phyloP scores from a whole-genome alignment of 2,329 filamentous ascomycete genomes.

The Atkinsonella texensis region DNA sequence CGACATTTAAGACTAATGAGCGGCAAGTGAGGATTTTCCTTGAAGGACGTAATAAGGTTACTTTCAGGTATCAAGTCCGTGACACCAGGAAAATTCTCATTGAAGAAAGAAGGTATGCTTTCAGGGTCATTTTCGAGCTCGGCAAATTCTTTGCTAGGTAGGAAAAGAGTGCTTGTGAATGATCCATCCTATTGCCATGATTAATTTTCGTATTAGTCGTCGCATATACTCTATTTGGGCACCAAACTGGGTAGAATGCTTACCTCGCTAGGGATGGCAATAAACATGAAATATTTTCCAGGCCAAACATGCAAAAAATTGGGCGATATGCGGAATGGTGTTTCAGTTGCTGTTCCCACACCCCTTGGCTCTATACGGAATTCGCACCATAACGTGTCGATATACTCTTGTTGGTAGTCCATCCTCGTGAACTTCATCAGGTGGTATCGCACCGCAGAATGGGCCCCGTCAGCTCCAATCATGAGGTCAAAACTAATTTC shows the following conservation, averaged over 20 bases:
- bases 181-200: slow-evolving; percentile 55
- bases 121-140: slow-evolving; percentile 52
- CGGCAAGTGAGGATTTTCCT: slow-evolving; percentile 75
- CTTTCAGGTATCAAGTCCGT: slow-evolving; percentile 54
- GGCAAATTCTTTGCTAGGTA: slow-evolving; percentile 58
- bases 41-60: slow-evolving; percentile 64
- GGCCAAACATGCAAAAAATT: slow-evolving; percentile 98
- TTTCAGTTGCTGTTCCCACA: slow-evolving; percentile 14
- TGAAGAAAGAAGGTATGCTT: slow-evolving; percentile 60
- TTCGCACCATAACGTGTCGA: slow-evolving; percentile 95
- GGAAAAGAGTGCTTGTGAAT: slow-evolving; percentile 91
- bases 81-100: slow-evolving; percentile 77
- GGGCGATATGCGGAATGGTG: slow-evolving; percentile 65
- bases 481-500: slow-evolving; percentile 84
- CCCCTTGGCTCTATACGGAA: slow-evolving; percentile 60
- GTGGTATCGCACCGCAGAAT: slow-evolving; percentile 82
- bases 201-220: slow-evolving; percentile 7
- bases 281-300: slow-evolving; percentile 91
- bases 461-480: slow-evolving; percentile 89
- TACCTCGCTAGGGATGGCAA: slow-evolving; percentile 71
- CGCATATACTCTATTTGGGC: slow-evolving; percentile 3
- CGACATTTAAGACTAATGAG: slow-evolving; percentile 88
- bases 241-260: slow-evolving; percentile 11
- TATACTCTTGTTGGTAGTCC: slow-evolving; percentile 88
- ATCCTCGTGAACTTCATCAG: slow-evolving; percentile 91